A percentile compares a stretch with the other conserved stretches of the same genome.
Conservation (phyloP, 2,329 filamentous ascomycete genomes). For the Lomentospora prolificans region DNA sequence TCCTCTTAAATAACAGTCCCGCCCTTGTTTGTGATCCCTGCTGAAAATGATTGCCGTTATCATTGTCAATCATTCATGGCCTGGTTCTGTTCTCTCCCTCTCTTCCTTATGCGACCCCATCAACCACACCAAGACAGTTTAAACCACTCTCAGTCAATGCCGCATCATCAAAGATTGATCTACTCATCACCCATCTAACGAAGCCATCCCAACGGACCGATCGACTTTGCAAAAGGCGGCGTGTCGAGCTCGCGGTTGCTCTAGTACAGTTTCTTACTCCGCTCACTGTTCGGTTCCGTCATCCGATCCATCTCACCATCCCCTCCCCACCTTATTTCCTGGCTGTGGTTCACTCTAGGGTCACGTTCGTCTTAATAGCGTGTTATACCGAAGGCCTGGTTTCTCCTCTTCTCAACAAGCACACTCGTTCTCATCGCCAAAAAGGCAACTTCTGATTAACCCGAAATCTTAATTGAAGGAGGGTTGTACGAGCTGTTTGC, state of each 20-base stretch:
- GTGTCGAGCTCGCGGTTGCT: not conserved
- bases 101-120: not conserved
- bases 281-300: not conserved
- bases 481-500: not conserved
- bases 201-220: not conserved
- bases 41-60: not conserved
- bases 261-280: not conserved
- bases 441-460: not conserved
- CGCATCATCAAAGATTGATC: not conserved
- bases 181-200: not conserved
- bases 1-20: not conserved
- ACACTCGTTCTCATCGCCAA: not conserved
- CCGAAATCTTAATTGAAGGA: slow-evolving; percentile 1
- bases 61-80: not conserved
- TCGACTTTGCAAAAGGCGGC: not conserved
- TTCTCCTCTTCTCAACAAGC: not conserved
- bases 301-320: not conserved
- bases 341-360: not conserved
- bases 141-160: not conserved
- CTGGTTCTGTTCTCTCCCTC: not conserved
- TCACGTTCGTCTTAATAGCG: not conserved
- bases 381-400: not conserved
- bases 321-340: not conserved
- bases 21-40: not conserved
- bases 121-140: not conserved